A percentile compares a stretch with the other conserved stretches of the same genome.
Conservation (phyloP, 192 early-diverging fungal genomes). For the Entomortierella parvispora region DNA sequence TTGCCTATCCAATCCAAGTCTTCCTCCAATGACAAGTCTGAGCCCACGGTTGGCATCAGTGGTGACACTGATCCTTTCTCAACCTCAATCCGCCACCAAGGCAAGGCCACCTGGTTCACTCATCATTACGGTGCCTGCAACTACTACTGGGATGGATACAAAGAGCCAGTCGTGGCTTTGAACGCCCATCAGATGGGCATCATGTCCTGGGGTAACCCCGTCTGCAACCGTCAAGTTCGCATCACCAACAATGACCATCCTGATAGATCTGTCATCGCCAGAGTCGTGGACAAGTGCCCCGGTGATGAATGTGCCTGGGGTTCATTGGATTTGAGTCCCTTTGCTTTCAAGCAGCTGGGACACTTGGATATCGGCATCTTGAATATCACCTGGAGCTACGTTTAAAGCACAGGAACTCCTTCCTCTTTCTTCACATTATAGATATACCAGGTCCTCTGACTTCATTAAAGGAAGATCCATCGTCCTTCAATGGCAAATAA, state of each 20-base stretch:
- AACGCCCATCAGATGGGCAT: slow-evolving; percentile 46
- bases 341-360: slow-evolving; percentile 39
- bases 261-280: slow-evolving; percentile 18
- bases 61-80: slow-evolving; percentile 14
- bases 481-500: too few species aligned
- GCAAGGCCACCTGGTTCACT: slow-evolving; percentile 52
- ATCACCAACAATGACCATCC: slow-evolving; percentile 18
- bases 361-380: slow-evolving; percentile 25
- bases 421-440: too few species aligned
- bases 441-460: too few species aligned
- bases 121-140: slow-evolving; percentile 42
- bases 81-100: slow-evolving; percentile 14
- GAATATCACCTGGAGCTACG: slow-evolving; percentile 35
- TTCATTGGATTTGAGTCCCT: slow-evolving; percentile 34
- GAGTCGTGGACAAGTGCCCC: slow-evolving; percentile 54
- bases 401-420: slow-evolving; percentile 15
- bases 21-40: too few species aligned
- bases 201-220: slow-evolving; percentile 35
- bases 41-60: neutral
- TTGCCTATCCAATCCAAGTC: neutral
- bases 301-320: slow-evolving; percentile 31
- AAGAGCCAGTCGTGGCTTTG: slow-evolving; percentile 41
- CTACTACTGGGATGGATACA: slow-evolving; percentile 24
- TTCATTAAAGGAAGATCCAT: too few species aligned
- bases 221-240: slow-evolving; percentile 41